A percentile compares a stretch with the other conserved stretches of the same genome.
Evolutionary conservation across 805 yeast genomes (phyloP).

Genomic region (Barnettozyma pratensis): DNA sequence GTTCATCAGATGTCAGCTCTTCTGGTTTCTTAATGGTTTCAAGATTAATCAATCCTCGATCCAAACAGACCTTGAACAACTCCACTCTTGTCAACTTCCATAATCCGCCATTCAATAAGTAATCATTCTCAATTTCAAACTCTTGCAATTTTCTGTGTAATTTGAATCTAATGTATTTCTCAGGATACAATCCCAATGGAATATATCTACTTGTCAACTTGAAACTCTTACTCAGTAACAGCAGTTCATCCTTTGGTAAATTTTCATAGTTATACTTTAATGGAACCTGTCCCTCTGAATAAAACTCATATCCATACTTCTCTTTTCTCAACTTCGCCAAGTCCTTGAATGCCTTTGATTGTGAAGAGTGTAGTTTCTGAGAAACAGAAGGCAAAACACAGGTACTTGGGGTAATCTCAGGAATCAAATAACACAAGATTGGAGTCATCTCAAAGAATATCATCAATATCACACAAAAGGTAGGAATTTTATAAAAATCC

Average conservation of each 20-base stretch:
- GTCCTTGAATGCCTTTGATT: constrained; percentile 15
- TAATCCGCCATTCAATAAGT: constrained; percentile 28
- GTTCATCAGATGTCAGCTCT: constrained; percentile 28
- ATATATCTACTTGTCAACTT: constrained; percentile 35
- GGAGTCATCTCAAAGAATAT: constrained; percentile 54
- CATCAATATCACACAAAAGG: constrained; percentile 41
- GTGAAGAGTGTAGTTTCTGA: constrained; percentile 29
- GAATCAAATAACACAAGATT: constrained; percentile 44
- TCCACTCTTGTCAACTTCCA: constrained; percentile 47
- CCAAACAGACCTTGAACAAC: constrained; percentile 47
- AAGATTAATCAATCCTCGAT: constrained; percentile 47
- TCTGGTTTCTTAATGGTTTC: constrained; percentile 26
- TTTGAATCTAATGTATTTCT: constrained; percentile 30
- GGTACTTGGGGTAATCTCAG: constrained; percentile 54
- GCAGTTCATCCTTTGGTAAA: constrained; percentile 34
- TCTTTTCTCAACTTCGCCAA: constrained; percentile 14
- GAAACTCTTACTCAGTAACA: constrained; percentile 31
- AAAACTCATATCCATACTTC: constrained; percentile 10
- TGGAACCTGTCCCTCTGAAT: constrained; percentile 25
- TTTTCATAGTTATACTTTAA: constrained; percentile 41
- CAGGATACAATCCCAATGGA: constrained; percentile 36
- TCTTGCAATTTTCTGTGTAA: constrained; percentile 37
- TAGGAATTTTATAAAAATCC: constrained; percentile 46
- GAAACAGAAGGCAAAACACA: constrained; percentile 44
- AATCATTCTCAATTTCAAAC: constrained; percentile 48